A percentile compares a stretch with the other conserved stretches of the same genome.
Conservation (phyloP, 768 basidiomycete genomes). For the Rhizopogon vesiculosus region DNA sequence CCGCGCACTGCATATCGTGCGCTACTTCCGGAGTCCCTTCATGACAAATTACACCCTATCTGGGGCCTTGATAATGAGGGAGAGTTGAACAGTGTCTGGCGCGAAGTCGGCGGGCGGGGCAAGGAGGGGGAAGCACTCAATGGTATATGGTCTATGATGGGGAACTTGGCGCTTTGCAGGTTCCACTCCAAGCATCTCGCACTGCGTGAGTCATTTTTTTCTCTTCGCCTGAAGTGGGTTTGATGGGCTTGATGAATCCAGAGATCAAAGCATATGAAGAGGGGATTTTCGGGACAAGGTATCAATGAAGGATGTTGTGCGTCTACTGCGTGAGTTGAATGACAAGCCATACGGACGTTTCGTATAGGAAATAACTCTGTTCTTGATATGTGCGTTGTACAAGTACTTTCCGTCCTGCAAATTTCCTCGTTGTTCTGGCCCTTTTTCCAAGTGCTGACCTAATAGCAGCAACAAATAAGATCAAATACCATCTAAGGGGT, state of each 20-base stretch:
- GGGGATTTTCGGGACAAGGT: slow-evolving; percentile 31
- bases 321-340: background rate
- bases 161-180: slow-evolving; percentile 56
- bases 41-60: slow-evolving; percentile 15
- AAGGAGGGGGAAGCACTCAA: slow-evolving; percentile 10
- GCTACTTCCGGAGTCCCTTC: slow-evolving; percentile 14
- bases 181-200: slow-evolving; percentile 68
- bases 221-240: background rate
- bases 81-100: slow-evolving; percentile 28
- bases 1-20: slow-evolving; percentile 10
- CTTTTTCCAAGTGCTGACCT: no score
- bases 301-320: slow-evolving; percentile 2
- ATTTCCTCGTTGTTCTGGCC: no score
- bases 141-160: slow-evolving; percentile 57
- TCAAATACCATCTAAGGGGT: no score
- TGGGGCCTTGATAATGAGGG: slow-evolving; percentile 30
- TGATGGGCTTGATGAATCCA: slow-evolving; percentile 17
- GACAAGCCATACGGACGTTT: no score
- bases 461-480: no score
- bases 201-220: slow-evolving; percentile 43
- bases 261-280: slow-evolving; percentile 70
- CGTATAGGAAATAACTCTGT: no score
- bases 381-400: no score
- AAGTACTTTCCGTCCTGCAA: no score
- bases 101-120: slow-evolving; percentile 41